A percentile compares a stretch with the other conserved stretches of the same genome.
These are phyloP conservation scores for Rutstroemia sydowiana DNA, from an alignment of 2,329 filamentous ascomycete species.

Conservation along the genomic window DNA sequence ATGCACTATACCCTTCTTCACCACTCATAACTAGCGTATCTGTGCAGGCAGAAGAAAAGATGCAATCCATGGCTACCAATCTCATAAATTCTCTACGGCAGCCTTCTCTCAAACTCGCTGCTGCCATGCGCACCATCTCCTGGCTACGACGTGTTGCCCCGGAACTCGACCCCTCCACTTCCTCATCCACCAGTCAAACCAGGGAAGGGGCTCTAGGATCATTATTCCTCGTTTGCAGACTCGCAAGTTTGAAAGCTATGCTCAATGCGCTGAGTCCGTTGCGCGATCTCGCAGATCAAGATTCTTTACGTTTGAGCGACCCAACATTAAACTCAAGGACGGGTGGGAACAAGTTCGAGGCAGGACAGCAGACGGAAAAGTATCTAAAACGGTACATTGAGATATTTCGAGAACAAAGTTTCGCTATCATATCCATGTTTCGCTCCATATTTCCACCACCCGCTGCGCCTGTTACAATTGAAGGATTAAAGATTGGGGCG, in stretches of 20 bases:
- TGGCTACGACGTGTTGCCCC: constrained; percentile 85
- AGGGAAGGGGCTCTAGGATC: constrained; percentile 67
- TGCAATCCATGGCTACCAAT: constrained; percentile 81
- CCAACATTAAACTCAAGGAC: constrained; percentile 13
- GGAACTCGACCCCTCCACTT: constrained; percentile 52
- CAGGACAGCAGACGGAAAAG: constrained; percentile 86
- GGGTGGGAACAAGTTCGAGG: constrained; percentile 42
- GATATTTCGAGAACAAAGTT: constrained; percentile 95
- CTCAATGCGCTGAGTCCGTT: constrained; percentile 79
- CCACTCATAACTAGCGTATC: constrained; percentile 66
- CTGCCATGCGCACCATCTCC: constrained; percentile 81
- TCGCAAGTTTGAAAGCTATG: constrained; percentile 71
- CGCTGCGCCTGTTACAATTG: constrained; percentile 12
- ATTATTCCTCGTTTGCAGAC: constrained; percentile 78
- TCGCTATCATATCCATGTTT: constrained; percentile 91
- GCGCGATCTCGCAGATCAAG: constrained; percentile 82
- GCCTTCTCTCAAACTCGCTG: constrained; percentile 77
- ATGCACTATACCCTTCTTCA: constrained; percentile 75
- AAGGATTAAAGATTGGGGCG: constrained; percentile 14
- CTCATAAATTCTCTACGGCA: constrained; percentile 71
- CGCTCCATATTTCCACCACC: constrained; percentile 71
- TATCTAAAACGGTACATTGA: constrained; percentile 95
- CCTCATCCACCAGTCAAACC: constrained; percentile 21
- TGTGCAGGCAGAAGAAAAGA: constrained; percentile 73
- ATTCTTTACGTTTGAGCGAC: constrained; percentile 44